Evolutionary conservation across 495 filamentous ascomycete genomes (phyloP).

Genomic region (Oidiodendron maius): DNA sequence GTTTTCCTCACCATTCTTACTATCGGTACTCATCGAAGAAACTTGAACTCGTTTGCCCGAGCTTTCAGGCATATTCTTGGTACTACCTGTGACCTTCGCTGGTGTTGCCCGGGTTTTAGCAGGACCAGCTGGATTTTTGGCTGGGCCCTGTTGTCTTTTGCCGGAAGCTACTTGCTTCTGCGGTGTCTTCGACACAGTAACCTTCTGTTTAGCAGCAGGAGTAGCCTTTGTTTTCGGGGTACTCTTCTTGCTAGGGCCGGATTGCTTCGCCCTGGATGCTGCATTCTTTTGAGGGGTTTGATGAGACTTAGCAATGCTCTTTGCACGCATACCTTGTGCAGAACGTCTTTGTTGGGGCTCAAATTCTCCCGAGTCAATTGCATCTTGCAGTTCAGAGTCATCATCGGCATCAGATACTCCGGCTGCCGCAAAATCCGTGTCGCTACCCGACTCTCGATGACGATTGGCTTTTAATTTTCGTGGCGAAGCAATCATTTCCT

Average conservation of each 20-base stretch:
- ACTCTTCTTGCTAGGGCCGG: neutral
- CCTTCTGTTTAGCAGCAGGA: neutral
- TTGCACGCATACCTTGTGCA: neutral
- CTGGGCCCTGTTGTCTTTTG: neutral
- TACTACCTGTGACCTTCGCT: neutral
- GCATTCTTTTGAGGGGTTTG: neutral
- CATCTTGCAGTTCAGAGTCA: neutral
- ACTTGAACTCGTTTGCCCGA: neutral
- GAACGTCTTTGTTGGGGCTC: conserved; percentile 3
- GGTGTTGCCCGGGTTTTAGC: neutral
- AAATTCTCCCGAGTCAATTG: conserved; percentile 4
- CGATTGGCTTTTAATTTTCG: neutral
- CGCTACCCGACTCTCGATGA: conserved; percentile 12
- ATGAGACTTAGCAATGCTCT: conserved; percentile 11
- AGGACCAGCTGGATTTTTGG: neutral
- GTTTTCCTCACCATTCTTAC: no score
- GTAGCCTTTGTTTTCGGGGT: neutral
- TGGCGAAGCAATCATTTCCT: conserved; percentile 20
- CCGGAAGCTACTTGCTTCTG: neutral
- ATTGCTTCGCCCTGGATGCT: neutral
- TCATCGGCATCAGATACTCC: conserved; percentile 14
- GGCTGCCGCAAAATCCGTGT: conserved; percentile 15
- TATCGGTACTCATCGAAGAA: neutral
- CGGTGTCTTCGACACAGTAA: neutral
- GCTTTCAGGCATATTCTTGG: neutral